Percentiles rank a stretch among this genome's conserved stretches.
Evolutionary conservation across 352 stramenopile genomes (phyloP).

Genomic region (Globisporangium okanoganense): DNA sequence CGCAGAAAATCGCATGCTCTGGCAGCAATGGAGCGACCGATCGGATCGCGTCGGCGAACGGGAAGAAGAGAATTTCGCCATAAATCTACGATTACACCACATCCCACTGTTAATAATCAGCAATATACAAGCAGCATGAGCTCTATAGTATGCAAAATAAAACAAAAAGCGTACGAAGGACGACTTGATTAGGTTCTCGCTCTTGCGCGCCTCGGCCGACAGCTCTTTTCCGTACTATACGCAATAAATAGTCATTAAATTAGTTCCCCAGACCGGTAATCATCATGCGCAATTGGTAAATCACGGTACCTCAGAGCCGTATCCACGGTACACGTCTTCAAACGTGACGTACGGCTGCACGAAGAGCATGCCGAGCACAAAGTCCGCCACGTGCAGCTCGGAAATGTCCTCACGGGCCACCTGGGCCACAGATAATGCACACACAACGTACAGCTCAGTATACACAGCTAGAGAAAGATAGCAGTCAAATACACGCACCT

Average conservation of each 20-base stretch:
- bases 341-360: slow-evolving; percentile 67
- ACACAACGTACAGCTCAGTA: neutral
- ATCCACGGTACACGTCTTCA: slow-evolving; percentile 58
- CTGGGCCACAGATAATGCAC: slow-evolving; percentile 22
- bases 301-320: slow-evolving; percentile 53
- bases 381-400: slow-evolving; percentile 73
- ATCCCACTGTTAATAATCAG: neutral
- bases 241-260: too few relatives aligned
- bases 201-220: slow-evolving; percentile 74
- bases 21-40: slow-evolving; percentile 59
- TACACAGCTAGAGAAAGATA: neutral
- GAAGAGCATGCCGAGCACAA: slow-evolving; percentile 78
- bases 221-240: slow-evolving; percentile 81
- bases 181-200: slow-evolving; percentile 72
- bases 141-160: neutral
- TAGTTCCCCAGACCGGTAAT: too few relatives aligned
- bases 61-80: slow-evolving; percentile 83
- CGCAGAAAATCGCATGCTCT: slow-evolving; percentile 77
- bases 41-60: slow-evolving; percentile 70
- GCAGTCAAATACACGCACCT: slow-evolving; percentile 25
- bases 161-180: slow-evolving; percentile 76
- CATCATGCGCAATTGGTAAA: too few relatives aligned
- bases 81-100: slow-evolving; percentile 54
- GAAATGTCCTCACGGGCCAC: slow-evolving; percentile 62
- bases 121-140: neutral